These are phyloP conservation scores for Hysterium pulicare DNA, from an alignment of 2,329 filamentous ascomycete genomes.

Conservation along the genomic window DNA sequence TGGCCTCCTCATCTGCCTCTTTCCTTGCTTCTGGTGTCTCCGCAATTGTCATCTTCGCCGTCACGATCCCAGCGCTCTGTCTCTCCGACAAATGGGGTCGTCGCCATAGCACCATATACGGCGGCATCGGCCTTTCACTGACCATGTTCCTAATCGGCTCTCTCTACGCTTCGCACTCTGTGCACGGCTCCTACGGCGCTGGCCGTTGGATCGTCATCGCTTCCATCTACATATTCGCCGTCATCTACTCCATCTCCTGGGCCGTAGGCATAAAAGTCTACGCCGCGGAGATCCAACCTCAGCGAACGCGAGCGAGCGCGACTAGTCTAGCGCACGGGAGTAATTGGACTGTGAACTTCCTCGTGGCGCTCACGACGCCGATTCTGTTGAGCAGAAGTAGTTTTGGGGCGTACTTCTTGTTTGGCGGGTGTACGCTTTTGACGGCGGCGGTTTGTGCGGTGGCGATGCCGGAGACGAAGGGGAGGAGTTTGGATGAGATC, in stretches of 20 bases:
- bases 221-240: conserved; percentile 49
- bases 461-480: neutral
- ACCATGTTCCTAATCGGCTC: conserved; percentile 55
- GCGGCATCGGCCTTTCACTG: conserved; percentile 49
- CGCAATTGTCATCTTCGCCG: conserved; percentile 54
- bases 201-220: conserved; percentile 53
- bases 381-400: neutral
- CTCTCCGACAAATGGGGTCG: conserved; percentile 57
- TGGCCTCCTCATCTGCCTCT: conserved; percentile 51
- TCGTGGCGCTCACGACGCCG: neutral
- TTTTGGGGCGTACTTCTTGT: neutral
- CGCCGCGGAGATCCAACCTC: conserved; percentile 57
- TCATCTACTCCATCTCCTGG: conserved; percentile 51
- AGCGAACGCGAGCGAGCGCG: conserved; percentile 48
- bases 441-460: neutral
- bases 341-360: neutral
- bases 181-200: conserved; percentile 34
- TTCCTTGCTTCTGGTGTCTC: conserved; percentile 62
- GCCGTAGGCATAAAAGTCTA: conserved; percentile 56
- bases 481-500: neutral
- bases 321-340: neutral
- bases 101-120: conserved; percentile 51
- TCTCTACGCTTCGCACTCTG: conserved; percentile 49
- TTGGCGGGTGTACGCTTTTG: neutral
- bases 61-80: conserved; percentile 55